Evolutionary conservation across 2,329 filamentous ascomycete species (phyloP).

Genomic region (Penicillium thymicola): DNA sequence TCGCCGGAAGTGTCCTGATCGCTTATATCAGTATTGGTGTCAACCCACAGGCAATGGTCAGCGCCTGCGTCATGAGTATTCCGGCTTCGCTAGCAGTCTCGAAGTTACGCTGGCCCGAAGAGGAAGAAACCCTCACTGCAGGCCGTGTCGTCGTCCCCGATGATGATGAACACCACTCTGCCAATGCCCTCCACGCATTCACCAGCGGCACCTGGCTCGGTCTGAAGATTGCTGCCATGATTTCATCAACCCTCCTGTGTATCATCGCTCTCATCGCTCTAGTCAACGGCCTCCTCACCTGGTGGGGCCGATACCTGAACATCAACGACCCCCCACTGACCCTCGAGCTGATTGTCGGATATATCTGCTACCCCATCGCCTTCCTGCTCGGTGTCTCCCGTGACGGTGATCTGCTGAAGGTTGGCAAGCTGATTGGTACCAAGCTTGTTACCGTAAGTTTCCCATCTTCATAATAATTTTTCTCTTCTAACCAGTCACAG

Average conservation of each 20-base stretch:
- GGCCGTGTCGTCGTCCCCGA: conserved; percentile 78
- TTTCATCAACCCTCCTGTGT: conserved; percentile 73
- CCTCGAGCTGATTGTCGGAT: conserved; percentile 71
- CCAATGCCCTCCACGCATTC: conserved; percentile 80
- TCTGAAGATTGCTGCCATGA: conserved; percentile 83
- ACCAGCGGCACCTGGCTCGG: conserved; percentile 81
- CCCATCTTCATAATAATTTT: neutral
- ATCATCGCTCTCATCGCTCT: conserved; percentile 75
- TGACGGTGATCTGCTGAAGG: conserved; percentile 61
- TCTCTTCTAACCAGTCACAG: conserved; percentile 25
- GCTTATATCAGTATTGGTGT: conserved; percentile 82
- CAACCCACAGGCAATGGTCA: conserved; percentile 80
- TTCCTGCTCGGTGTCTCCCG: conserved; percentile 78
- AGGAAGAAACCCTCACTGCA: conserved; percentile 78
- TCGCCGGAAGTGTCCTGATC: conserved; percentile 81
- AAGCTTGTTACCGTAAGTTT: conserved; percentile 70
- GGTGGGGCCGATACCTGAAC: conserved; percentile 78
- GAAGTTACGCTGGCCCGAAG: conserved; percentile 86
- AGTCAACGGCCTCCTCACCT: conserved; percentile 72
- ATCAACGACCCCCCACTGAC: conserved; percentile 68
- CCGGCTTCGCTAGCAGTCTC: conserved; percentile 85
- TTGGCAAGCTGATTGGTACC: conserved; percentile 74
- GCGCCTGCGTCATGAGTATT: conserved; percentile 93
- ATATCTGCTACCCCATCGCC: conserved; percentile 72
- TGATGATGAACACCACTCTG: conserved; percentile 66